Base-by-base conservation (phyloP, 2,329 filamentous ascomycete species). In the Aspergillus versicolor region DNA sequence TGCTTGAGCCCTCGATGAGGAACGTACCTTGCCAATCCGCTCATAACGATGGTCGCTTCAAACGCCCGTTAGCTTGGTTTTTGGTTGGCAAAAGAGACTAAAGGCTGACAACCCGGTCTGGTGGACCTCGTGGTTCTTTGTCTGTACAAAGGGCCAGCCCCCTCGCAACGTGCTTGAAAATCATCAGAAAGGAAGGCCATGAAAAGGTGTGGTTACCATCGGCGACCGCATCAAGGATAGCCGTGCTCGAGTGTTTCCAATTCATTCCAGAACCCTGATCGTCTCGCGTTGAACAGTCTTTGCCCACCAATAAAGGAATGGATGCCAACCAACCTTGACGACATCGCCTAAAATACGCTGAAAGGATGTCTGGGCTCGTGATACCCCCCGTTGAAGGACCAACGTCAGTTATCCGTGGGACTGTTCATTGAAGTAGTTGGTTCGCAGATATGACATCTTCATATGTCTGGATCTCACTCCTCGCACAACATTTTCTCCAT, bases 1-100 rank as follows among this genome's bases (percentile, higher is more conserved):
- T 60, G 58, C 55, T 52, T 69, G n/a, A 50, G 49, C 17, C 17
- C 47, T 51, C 41, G 40, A 24, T 30, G 30, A 44, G 27, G 19
- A 19, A 44, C 27, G n/a, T 27, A 34, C 30, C 41, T 22, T 45
- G 19, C 27, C 41, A 13, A 22, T 34, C 38, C 38, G 34, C 11
- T 40, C 11, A 24, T n/a, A 32, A 19, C 30, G 38, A 27, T 40
- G 8, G 9, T 11, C 27, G 9, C 27, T 53, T 37, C n/a, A 7
- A 21, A 32, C 40, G 43, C 15, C 44, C 40, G 21, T 24, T 34
- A 30, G 38, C 38, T 37, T 47, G 8, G 17, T 44, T 37, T 27
- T 19, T 12, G 38, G n/a, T 22, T 27, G 8, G 17, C 30, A 37
- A 43, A 40, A 44, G 22, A 22, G n/a, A 22, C 38, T 24, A 24